Percentiles rank a stretch among this genome's conserved stretches.
phyloP scores from a whole-genome alignment of 306 rosid species.

The Trifolium dubium region DNA sequence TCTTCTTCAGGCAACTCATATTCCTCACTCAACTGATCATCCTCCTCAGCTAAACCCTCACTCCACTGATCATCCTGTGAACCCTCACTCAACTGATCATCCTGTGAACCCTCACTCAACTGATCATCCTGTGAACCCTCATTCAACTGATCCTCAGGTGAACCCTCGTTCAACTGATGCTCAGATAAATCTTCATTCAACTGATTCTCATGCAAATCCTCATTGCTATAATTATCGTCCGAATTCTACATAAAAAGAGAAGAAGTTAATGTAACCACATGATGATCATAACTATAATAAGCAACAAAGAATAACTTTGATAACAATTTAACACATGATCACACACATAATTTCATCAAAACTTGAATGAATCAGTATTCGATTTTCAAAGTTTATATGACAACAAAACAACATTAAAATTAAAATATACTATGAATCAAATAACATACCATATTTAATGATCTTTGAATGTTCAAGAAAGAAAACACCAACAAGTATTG shows the following conservation, averaged over 20 bases:
- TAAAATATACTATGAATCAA: neutral
- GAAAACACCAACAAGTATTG: too few species aligned
- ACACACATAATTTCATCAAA: neutral
- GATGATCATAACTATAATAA: neutral
- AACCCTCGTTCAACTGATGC: neutral
- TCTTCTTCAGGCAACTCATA: neutral
- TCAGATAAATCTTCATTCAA: neutral
- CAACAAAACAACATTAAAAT: neutral
- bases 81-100: neutral
- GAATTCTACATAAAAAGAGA: neutral
- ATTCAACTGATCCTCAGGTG: neutral
- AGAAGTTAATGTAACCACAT: neutral
- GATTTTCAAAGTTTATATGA: neutral
- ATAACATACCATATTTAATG: slow-evolving; percentile 46
- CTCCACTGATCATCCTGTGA: neutral
- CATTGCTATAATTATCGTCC: slow-evolving; percentile 1
- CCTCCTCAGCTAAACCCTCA: too few species aligned
- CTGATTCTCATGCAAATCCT: slow-evolving; percentile 9
- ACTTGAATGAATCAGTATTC: neutral
- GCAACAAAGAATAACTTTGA: neutral
- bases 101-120: neutral
- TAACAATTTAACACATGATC: neutral
- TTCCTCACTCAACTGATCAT: neutral
- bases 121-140: neutral
- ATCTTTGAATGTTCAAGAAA: neutral